phyloP scores from a whole-genome alignment of 78 protist genomes.

The Dictyostelium discoideum region dicty_2.7 NC_007088.5:5254501-5255000 shows the following conservation, averaged over 20 bases:
- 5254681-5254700: background rate
- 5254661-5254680: background rate
- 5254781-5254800: background rate
- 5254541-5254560: background rate
- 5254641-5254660: no score
- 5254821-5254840: background rate
- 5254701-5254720: background rate
- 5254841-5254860: background rate
- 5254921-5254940: background rate
- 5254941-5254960: no score
- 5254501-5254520: constrained; percentile 92
- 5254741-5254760: background rate
- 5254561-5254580: background rate
- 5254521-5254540: constrained; percentile 93
- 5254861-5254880: background rate
- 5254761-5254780: background rate
- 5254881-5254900: background rate
- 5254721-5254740: background rate
- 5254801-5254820: background rate
- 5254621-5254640: background rate
- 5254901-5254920: no score
- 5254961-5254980: background rate
- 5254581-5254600: background rate
- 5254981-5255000: background rate
- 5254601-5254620: background rate